These are phyloP conservation scores for Quercus cerris DNA, from an alignment of 306 rosid genomes.

Conservation along the genomic window DNA sequence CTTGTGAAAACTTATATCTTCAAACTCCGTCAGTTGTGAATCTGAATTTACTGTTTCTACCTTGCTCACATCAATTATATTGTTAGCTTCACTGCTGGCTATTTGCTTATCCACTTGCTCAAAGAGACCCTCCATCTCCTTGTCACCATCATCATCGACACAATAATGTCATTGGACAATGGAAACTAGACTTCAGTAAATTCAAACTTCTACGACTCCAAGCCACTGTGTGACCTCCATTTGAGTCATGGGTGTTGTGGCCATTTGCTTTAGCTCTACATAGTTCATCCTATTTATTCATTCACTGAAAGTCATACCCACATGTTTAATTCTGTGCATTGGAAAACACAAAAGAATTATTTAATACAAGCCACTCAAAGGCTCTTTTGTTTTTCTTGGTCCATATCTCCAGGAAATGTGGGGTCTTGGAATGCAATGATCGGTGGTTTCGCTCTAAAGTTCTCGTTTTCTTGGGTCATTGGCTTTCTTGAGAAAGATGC, in stretches of 20 bases:
- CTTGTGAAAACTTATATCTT: background rate
- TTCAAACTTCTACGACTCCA: constrained; percentile 87
- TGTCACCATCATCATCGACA: constrained; percentile 84
- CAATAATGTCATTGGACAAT: constrained; percentile 41
- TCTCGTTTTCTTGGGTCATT: constrained; percentile 17
- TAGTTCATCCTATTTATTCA: constrained; percentile 68
- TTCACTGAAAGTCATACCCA: constrained; percentile 18
- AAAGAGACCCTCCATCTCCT: constrained; percentile 82
- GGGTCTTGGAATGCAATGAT: constrained; percentile 63
- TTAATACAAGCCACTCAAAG: background rate
- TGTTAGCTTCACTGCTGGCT: constrained; percentile 20
- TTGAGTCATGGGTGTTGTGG: constrained; percentile 45
- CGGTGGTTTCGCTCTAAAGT: constrained; percentile 34
- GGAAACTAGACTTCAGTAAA: constrained; percentile 64
- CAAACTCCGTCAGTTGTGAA: constrained; percentile 18
- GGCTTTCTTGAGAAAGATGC: constrained; percentile 43
- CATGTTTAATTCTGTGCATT: constrained; percentile 16
- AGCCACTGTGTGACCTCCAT: constrained; percentile 79
- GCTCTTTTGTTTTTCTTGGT: too few species aligned
- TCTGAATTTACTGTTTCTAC: constrained; percentile 9
- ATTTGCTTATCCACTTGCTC: constrained; percentile 43
- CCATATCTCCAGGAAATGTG: constrained; percentile 14
- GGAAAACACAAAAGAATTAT: constrained; percentile 13
- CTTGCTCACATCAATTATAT: constrained; percentile 4
- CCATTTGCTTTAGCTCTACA: constrained; percentile 55